A percentile compares a stretch with the other conserved stretches of the same genome.
phyloP scores from a whole-genome alignment of 129 eudicot genomes.

The Artemisia argyi region DNA sequence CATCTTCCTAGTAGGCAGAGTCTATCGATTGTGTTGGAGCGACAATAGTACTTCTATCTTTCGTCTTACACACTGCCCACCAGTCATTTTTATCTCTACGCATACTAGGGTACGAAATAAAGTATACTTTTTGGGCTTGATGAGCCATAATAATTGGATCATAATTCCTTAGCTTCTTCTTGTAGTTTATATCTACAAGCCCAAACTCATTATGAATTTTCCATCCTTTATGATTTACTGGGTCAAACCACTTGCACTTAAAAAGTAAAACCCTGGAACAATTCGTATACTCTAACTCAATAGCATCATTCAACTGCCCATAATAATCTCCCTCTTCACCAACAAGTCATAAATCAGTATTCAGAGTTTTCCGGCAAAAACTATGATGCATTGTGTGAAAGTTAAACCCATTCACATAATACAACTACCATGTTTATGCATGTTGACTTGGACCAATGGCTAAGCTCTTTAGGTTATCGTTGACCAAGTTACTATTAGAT shows the following conservation, averaged over 20 bases:
- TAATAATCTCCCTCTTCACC: not conserved
- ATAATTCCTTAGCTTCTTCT: conserved; percentile 12
- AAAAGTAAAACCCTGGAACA: not conserved
- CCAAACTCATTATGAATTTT: conserved; percentile 9
- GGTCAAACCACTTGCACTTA: conserved; percentile 16
- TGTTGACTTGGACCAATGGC: not conserved
- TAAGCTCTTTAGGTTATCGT: not conserved
- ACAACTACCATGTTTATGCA: not conserved
- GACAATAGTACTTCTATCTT: no score
- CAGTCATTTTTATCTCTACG: no score
- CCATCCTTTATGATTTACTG: not conserved
- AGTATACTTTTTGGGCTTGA: no score
- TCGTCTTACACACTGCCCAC: no score
- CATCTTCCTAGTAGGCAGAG: no score
- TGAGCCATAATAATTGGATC: no score
- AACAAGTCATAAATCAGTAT: no score
- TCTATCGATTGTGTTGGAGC: no score
- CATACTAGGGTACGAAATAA: no score
- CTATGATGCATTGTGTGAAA: not conserved
- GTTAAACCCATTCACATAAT: not conserved
- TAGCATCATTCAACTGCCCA: not conserved
- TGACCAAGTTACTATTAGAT: not conserved
- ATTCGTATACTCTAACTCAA: not conserved
- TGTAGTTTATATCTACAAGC: not conserved
- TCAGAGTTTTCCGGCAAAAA: not conserved